These are phyloP conservation scores for Eucalyptus lansdowneana DNA, from an alignment of 345 rosid species.

Conservation along the genomic window DNA sequence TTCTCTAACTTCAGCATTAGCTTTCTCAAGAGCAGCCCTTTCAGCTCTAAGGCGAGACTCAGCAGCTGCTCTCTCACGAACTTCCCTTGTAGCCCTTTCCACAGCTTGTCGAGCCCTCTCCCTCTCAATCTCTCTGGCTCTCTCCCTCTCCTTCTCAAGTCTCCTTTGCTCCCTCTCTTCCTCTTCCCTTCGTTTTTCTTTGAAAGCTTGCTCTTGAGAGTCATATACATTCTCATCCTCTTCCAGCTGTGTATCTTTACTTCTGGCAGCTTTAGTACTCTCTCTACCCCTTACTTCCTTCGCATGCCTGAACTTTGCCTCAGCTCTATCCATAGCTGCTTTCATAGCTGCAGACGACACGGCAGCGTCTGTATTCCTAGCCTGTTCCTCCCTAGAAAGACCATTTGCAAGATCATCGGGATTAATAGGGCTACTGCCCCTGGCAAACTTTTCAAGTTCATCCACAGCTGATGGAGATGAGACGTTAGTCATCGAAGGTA, in stretches of 20 bases:
- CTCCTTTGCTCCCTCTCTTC: slow-evolving; percentile 30
- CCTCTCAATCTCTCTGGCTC: slow-evolving; percentile 19
- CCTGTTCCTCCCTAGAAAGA: slow-evolving; percentile 15
- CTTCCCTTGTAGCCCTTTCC: slow-evolving; percentile 40
- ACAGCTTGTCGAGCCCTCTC: slow-evolving; percentile 32
- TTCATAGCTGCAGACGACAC: slow-evolving; percentile 31
- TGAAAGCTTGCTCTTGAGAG: slow-evolving; percentile 9
- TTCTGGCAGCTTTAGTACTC: slow-evolving; percentile 17
- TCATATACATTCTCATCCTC: slow-evolving; percentile 13
- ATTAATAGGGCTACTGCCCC: slow-evolving; percentile 1
- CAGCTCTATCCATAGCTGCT: slow-evolving; percentile 43
- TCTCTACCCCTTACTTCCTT: slow-evolving; percentile 22
- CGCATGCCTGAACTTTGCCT: slow-evolving; percentile 25
- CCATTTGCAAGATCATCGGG: slow-evolving; percentile 7
- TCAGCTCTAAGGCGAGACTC: slow-evolving; percentile 19
- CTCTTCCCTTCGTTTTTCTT: slow-evolving; percentile 22
- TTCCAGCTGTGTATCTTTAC: slow-evolving; percentile 10
- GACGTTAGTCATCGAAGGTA: background rate
- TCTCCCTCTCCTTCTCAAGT: slow-evolving; percentile 10
- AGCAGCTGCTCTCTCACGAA: slow-evolving; percentile 33
- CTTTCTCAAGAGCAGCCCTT: slow-evolving; percentile 24
- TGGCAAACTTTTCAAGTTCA: slow-evolving; percentile 18
- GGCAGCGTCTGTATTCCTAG: slow-evolving; percentile 19
- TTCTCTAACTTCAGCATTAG: slow-evolving; percentile 7
- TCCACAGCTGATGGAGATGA: slow-evolving; percentile 11